These are phyloP conservation scores for Akanthomyces dipterigenus DNA, from an alignment of 2,329 filamentous ascomycete species.

Conservation along the genomic window DNA sequence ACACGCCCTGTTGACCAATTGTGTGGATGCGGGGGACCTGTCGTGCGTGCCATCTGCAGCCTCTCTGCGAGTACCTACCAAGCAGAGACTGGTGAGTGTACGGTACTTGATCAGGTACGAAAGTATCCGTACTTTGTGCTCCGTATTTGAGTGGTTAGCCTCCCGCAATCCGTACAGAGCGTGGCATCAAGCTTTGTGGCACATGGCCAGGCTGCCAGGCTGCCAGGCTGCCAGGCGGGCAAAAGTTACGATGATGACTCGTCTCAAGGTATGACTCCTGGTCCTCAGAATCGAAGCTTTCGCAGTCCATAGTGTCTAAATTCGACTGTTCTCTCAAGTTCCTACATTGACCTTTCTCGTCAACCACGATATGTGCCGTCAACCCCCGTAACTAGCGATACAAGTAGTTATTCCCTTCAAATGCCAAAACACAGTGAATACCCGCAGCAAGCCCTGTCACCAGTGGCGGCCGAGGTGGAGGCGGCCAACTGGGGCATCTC, in stretches of 20 bases:
- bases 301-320: background rate
- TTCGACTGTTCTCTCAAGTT: too few species aligned
- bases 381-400: background rate
- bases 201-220: background rate
- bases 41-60: slow-evolving; percentile 1
- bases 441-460: background rate
- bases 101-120: background rate
- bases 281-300: too few species aligned
- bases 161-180: background rate
- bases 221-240: background rate
- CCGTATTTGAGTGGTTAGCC: too few species aligned
- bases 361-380: background rate
- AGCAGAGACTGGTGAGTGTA: background rate
- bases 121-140: background rate
- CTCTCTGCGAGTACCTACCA: background rate
- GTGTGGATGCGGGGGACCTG: slow-evolving; percentile 5
- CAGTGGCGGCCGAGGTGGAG: background rate
- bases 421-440: background rate
- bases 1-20: background rate
- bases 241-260: background rate
- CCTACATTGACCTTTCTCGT: background rate
- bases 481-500: background rate
- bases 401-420: too few species aligned
- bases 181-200: background rate
- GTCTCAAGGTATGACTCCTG: background rate